Percentiles rank a stretch among this genome's conserved stretches.
phyloP scores from a whole-genome alignment of 495 filamentous ascomycete genomes.

The Hypoxylon fragiforme region DNA sequence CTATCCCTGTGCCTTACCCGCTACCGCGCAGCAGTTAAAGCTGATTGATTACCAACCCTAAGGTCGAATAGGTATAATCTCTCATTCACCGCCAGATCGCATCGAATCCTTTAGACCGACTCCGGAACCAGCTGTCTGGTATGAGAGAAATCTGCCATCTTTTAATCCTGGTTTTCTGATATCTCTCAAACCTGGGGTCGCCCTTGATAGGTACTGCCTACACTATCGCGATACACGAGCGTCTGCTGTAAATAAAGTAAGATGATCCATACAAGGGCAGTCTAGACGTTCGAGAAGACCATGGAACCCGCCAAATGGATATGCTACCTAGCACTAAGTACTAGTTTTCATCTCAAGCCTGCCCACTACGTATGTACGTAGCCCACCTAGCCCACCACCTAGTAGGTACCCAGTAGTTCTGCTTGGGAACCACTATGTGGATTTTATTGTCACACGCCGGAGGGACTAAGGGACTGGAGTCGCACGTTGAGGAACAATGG shows the following conservation, averaged over 20 bases:
- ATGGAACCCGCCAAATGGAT: no score
- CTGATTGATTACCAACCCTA: constrained; percentile 33
- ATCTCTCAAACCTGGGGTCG: background rate
- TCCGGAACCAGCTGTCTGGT: constrained; percentile 29
- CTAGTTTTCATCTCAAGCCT: no score
- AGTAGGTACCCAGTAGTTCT: no score
- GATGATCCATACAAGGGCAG: no score
- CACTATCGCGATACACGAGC: background rate
- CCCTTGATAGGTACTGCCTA: background rate
- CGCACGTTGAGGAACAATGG: background rate
- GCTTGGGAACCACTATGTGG: no score
- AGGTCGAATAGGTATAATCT: constrained; percentile 15
- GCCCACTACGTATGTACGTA: no score
- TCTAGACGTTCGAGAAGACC: background rate
- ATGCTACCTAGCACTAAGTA: no score
- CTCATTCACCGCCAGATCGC: constrained; percentile 36
- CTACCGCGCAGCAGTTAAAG: constrained; percentile 11
- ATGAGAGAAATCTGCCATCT: constrained; percentile 13
- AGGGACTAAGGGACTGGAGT: background rate
- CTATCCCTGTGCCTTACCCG: background rate
- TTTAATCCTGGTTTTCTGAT: constrained; percentile 10
- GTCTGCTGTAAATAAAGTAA: background rate
- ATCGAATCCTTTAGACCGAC: constrained; percentile 33
- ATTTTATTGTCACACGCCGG: background rate
- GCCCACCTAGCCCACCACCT: no score